Percentiles rank a stretch among this genome's conserved stretches.
phyloP scores from a whole-genome alignment of 2,329 filamentous ascomycete species.

The Alternaria burnsii region DNA sequence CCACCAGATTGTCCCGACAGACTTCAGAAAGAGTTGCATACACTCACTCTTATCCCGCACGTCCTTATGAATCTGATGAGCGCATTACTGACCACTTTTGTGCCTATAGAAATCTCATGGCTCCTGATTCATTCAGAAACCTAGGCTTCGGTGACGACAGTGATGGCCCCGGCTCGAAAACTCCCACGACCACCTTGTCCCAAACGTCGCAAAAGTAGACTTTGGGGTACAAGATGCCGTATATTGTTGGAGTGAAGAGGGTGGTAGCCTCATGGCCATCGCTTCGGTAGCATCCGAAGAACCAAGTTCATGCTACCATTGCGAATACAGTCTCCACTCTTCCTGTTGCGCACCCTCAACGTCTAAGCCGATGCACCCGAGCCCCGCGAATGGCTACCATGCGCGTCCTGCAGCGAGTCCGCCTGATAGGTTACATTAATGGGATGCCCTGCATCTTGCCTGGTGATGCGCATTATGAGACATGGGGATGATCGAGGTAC shows the following conservation, averaged over 20 bases:
- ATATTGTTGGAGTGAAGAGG: conserved; percentile 33
- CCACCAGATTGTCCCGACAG: conserved; percentile 17
- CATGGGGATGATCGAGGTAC: conserved; percentile 14
- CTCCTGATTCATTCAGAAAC: conserved; percentile 92
- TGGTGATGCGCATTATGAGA: conserved; percentile 2
- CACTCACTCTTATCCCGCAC: not conserved
- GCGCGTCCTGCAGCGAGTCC: conserved; percentile 12
- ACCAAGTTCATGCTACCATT: conserved; percentile 24
- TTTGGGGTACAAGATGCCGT: conserved; percentile 29
- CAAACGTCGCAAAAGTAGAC: conserved; percentile 37
- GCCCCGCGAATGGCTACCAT: conserved; percentile 1
- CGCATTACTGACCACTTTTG: conserved; percentile 30
- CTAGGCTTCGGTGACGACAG: conserved; percentile 75
- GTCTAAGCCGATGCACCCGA: conserved; percentile 16
- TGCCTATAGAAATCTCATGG: conserved; percentile 81
- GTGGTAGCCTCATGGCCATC: conserved; percentile 21
- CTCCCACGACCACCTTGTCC: conserved; percentile 36
- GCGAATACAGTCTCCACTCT: conserved; percentile 12
- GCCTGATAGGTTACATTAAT: conserved; percentile 41
- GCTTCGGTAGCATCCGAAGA: conserved; percentile 43
- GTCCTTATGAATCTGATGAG: conserved; percentile 14
- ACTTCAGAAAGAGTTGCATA: conserved; percentile 26
- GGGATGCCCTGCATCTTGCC: conserved; percentile 16
- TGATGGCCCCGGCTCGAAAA: conserved; percentile 16
- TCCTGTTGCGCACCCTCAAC: conserved; percentile 14